Evolutionary conservation across 1,139 yeast species (phyloP).

Genomic region (Candida tropicalis): DNA sequence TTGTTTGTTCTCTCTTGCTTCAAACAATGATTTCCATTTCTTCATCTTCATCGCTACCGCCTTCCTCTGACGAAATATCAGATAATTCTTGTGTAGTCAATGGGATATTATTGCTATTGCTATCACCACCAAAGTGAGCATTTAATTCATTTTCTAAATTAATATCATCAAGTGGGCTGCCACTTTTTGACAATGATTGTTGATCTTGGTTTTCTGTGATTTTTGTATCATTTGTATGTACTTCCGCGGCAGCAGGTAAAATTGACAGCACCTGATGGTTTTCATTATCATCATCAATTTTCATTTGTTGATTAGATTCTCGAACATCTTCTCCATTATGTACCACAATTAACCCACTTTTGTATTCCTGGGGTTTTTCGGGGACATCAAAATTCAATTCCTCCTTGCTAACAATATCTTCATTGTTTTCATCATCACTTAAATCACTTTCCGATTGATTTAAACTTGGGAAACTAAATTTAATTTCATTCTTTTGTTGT

Average conservation of each 20-base stretch:
- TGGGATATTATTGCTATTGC: constrained; percentile 13
- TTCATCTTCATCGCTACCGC: constrained; percentile 3
- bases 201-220: background rate
- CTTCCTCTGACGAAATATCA: constrained; percentile 11
- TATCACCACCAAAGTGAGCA: constrained; percentile 15
- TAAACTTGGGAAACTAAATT: constrained; percentile 30
- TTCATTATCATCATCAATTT: too few species aligned
- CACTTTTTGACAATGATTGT: background rate
- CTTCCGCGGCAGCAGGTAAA: background rate
- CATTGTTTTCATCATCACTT: constrained; percentile 18
- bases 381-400: constrained; percentile 19
- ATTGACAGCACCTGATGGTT: background rate
- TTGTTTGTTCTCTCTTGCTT: too few species aligned
- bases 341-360: constrained; percentile 1
- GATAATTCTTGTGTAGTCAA: constrained; percentile 8
- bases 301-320: background rate
- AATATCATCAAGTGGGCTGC: constrained; percentile 6
- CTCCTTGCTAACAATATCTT: constrained; percentile 13
- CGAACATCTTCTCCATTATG: background rate
- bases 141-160: constrained; percentile 14
- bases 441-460: constrained; percentile 11
- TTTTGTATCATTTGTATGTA: background rate
- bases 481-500: constrained; percentile 26
- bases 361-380: background rate
- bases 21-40: constrained; percentile 7